phyloP scores from a whole-genome alignment of 1,284 basidiomycete species.

The Takashimella koratensis region DNA sequence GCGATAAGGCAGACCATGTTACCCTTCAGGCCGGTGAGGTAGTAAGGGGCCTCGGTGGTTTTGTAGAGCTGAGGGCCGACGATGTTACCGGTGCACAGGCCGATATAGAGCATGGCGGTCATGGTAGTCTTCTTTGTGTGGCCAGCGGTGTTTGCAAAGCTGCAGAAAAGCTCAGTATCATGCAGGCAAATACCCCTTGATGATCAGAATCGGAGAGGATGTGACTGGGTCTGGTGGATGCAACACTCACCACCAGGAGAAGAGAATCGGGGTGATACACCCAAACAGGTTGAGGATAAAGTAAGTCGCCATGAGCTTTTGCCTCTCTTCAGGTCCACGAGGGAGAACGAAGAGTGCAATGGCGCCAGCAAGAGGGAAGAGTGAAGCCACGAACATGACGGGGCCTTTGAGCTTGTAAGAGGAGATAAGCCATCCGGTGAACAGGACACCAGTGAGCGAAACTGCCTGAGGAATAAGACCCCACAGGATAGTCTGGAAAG shows the following conservation, averaged over 20 bases:
- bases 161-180: too few species aligned
- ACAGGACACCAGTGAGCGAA: constrained; percentile 49
- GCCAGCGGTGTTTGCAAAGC: constrained; percentile 28
- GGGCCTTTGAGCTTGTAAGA: constrained; percentile 52
- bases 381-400: constrained; percentile 50
- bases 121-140: constrained; percentile 34
- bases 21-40: constrained; percentile 19
- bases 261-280: constrained; percentile 27
- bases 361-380: constrained; percentile 37
- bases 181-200: too few species aligned
- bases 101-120: constrained; percentile 30
- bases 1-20: constrained; percentile 17
- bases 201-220: too few species aligned
- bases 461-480: constrained; percentile 49
- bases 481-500: constrained; percentile 48
- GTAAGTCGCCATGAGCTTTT: constrained; percentile 25
- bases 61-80: constrained; percentile 35
- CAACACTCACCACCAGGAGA: constrained; percentile 38
- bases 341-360: constrained; percentile 28
- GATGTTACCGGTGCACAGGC: constrained; percentile 34
- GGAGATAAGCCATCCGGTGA: constrained; percentile 48
- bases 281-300: constrained; percentile 32
- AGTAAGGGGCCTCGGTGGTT: constrained; percentile 18
- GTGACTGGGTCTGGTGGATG: too few species aligned
- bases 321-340: constrained; percentile 15